phyloP scores from a whole-genome alignment of 176 grass and related monocot genomes.

The Rhipidocladum racemiflorum region DNA sequence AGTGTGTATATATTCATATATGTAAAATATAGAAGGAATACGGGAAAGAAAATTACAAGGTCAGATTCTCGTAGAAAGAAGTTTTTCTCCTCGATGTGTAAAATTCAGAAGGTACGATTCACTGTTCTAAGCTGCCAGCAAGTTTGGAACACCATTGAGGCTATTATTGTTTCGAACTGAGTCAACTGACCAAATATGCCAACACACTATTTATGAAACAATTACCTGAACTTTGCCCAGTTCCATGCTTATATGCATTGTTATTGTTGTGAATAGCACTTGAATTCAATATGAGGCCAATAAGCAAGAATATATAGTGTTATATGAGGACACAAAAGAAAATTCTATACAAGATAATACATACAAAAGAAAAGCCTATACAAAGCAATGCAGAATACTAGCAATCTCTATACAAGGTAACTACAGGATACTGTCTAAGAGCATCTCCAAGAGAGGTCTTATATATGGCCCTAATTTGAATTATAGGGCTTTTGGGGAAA shows the following conservation, averaged over 20 bases:
- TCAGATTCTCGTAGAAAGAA: conserved; percentile 7
- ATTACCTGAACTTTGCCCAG: neutral
- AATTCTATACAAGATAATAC: too few species aligned
- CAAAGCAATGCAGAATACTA: too few species aligned
- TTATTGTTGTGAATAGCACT: too few species aligned
- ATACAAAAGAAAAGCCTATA: too few species aligned
- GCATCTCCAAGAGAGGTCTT: too few species aligned
- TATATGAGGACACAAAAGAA: too few species aligned
- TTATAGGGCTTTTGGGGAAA: too few species aligned
- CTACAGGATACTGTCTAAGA: too few species aligned
- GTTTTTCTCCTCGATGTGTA: neutral
- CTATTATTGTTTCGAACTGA: neutral
- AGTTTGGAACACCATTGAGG: neutral
- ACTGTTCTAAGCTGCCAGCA: neutral
- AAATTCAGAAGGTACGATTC: neutral
- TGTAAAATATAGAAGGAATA: neutral
- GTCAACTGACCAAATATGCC: neutral
- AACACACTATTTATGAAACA: neutral
- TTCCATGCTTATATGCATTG: conserved; percentile 6
- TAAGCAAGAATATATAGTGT: too few species aligned
- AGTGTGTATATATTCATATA: neutral
- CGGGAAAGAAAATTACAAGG: neutral
- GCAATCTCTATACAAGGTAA: too few species aligned
- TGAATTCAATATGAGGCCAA: too few species aligned
- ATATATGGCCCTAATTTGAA: too few species aligned